These are phyloP conservation scores for Fusarium circinatum DNA, from an alignment of 2,329 filamentous ascomycete species.

Conservation along the genomic window DNA sequence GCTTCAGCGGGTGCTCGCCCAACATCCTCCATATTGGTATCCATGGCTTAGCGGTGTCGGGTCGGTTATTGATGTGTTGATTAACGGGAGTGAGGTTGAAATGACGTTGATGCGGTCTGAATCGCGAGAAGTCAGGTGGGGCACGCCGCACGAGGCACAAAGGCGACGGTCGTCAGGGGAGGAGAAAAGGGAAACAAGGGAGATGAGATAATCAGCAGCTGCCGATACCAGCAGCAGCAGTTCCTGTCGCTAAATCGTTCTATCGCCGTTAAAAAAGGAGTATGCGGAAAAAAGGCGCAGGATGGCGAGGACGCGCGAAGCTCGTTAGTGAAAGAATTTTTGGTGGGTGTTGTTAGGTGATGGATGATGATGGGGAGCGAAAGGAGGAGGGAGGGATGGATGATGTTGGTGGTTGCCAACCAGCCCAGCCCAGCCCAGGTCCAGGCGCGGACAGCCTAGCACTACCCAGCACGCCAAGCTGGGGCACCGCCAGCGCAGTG, in stretches of 20 bases:
- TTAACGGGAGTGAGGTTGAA: slow-evolving; percentile 33
- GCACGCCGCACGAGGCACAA: slow-evolving; percentile 42
- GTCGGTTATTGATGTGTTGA: slow-evolving; percentile 17
- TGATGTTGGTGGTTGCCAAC: slow-evolving; percentile 34
- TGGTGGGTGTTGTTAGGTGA: slow-evolving; percentile 37
- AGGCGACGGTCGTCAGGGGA: slow-evolving; percentile 41
- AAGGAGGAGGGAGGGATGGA: slow-evolving; percentile 32
- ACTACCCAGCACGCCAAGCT: background rate
- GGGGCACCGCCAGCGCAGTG: slow-evolving; percentile 11
- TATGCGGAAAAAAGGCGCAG: background rate
- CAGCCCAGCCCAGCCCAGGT: background rate
- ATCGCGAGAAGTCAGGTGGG: slow-evolving; percentile 45
- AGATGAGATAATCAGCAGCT: slow-evolving; percentile 32
- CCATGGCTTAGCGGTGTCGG: slow-evolving; percentile 66
- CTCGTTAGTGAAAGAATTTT: slow-evolving; percentile 34
- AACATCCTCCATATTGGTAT: slow-evolving; percentile 99
- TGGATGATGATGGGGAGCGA: slow-evolving; percentile 38
- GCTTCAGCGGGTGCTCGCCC: slow-evolving; percentile 85
- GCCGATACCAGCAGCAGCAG: slow-evolving; percentile 37
- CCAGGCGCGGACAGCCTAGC: background rate
- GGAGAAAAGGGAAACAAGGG: slow-evolving; percentile 25
- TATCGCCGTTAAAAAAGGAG: slow-evolving; percentile 11
- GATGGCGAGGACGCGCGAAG: slow-evolving; percentile 7
- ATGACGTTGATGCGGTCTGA: slow-evolving; percentile 46
- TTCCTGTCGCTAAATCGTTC: slow-evolving; percentile 26